Base-by-base conservation (phyloP, 441 rosid genomes). In the Croton laevigatus region DNA sequence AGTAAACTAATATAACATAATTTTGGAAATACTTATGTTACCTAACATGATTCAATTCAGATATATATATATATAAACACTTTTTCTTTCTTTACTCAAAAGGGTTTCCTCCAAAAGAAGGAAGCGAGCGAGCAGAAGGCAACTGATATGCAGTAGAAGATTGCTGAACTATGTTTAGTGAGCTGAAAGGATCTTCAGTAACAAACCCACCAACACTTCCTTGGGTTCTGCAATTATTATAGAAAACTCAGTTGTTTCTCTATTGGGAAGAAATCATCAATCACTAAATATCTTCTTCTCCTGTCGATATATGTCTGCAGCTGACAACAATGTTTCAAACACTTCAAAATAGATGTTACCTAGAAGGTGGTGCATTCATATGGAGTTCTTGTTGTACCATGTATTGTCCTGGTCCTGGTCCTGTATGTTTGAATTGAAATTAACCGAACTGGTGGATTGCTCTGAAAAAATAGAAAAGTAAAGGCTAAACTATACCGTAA, bases 401-500 rank as follows among this genome's bases (percentile, higher is more conserved):
- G 71, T 74, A 83, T 61, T 82, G 66, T 78, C 85, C 96, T 89
- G 83, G 66, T 78, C 85, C 96, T 89, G 79, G 40, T 78, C 85
- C 96, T 89, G 79, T 36, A 72, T 61, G 27, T 68, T 42, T 12
- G 60, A 76, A 72, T 54, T 59, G 37, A 38, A 71, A 65, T 75
- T 66, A 66, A 66, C 17, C 55, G 72, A 65, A 40, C 4, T 6
- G 44, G 3, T 60, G 48, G 45, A 44, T 46, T 45, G 11, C 22
- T 49, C 10, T 6, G 8, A 40, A 19, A 46, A 69, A 71, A 4
- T 67, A 38, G 66, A 62, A 51, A 44, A 46, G 23, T 5, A 54
- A 48, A 59, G 13, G 7, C 59, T 23, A 68, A 51, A 27, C 32
- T 75, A 82, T 73, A 85, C 97, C 83, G 19, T 84, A 67, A 57